A percentile compares a stretch with the other conserved stretches of the same genome.
phyloP scores from a whole-genome alignment of 768 basidiomycete genomes.

The Coprinopsis strossmayeri region DNA sequence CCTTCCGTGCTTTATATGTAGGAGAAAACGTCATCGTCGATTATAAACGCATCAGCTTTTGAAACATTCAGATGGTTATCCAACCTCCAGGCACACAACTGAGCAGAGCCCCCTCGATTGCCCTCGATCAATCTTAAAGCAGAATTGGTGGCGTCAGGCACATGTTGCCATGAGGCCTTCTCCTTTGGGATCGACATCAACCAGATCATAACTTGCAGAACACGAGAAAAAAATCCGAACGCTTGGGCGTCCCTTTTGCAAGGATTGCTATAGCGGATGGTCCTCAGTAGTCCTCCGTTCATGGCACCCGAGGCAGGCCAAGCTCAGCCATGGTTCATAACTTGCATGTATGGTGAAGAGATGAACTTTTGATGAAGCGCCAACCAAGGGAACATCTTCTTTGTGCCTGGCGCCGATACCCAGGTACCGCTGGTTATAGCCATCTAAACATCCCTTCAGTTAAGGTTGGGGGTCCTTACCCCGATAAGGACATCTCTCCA shows the following conservation, averaged over 20 bases:
- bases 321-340: too few species aligned
- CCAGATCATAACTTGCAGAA: neutral
- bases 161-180: neutral
- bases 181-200: neutral
- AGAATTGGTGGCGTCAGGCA: neutral
- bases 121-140: neutral
- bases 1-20: too few species aligned
- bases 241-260: too few species aligned
- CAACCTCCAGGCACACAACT: neutral
- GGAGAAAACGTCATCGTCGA: too few species aligned
- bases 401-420: neutral
- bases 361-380: too few species aligned
- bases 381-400: neutral
- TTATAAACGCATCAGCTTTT: too few species aligned
- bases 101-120: too few species aligned
- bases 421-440: neutral
- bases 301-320: too few species aligned
- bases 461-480: neutral
- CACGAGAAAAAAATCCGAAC: neutral
- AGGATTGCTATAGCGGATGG: too few species aligned
- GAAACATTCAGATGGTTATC: too few species aligned
- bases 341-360: too few species aligned
- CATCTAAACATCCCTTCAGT: neutral
- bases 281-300: too few species aligned
- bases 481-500: conserved; percentile 1